Conservation (phyloP, 1,139 yeast species). For the Sugiyamaella xylanicola region DNA sequence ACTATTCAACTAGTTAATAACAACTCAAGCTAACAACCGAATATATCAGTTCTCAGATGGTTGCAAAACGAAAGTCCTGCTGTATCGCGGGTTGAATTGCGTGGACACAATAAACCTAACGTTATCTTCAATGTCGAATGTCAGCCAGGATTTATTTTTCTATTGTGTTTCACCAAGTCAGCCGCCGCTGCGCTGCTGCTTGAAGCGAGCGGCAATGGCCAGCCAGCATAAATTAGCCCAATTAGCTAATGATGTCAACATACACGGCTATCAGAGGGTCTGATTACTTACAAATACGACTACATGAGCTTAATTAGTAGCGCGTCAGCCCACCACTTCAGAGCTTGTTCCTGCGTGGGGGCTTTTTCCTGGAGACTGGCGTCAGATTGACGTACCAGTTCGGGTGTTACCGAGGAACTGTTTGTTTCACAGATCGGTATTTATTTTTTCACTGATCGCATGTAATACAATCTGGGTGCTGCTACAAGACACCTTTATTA, state of each 20-base stretch:
- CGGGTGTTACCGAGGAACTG: background rate
- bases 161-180: background rate
- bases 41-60: background rate
- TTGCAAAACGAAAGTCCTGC: background rate
- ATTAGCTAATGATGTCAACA: background rate
- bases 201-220: background rate
- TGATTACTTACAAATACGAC: background rate
- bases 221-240: background rate
- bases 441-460: too few species aligned
- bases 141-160: background rate
- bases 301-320: background rate
- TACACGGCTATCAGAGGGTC: background rate
- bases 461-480: too few species aligned
- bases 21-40: background rate
- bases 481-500: too few species aligned
- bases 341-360: constrained; percentile 1
- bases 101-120: background rate
- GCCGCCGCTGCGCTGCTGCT: background rate
- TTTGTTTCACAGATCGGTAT: too few species aligned
- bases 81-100: background rate
- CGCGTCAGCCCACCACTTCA: background rate
- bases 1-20: background rate
- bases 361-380: background rate
- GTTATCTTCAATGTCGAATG: background rate
- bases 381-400: background rate